A percentile compares a stretch with the other conserved stretches of the same genome.
These are phyloP conservation scores for Amphirosellinia nigrospora DNA, from an alignment of 495 filamentous ascomycete genomes.

Conservation along the genomic window DNA sequence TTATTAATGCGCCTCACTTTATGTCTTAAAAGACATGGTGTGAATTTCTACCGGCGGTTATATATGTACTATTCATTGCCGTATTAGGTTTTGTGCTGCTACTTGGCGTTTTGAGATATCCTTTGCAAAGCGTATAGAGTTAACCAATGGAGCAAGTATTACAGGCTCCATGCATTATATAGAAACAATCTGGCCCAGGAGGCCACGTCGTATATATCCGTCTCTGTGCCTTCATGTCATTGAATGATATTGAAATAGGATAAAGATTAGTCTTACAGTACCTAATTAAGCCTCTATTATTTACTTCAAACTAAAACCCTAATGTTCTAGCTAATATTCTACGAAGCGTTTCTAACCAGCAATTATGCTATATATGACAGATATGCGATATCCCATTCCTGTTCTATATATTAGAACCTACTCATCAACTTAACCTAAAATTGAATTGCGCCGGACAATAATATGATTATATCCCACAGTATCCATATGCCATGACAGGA, in stretches of 20 bases:
- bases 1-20: constrained; percentile 66
- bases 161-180: background rate
- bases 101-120: constrained; percentile 11
- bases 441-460: too few species aligned
- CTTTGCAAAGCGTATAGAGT: background rate
- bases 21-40: background rate
- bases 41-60: background rate
- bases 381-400: too few species aligned
- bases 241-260: background rate
- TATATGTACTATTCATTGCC: background rate
- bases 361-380: background rate
- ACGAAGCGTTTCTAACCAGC: background rate
- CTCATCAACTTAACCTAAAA: too few species aligned
- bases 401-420: too few species aligned
- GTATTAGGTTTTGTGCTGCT: background rate
- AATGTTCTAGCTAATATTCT: background rate
- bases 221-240: background rate
- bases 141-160: background rate
- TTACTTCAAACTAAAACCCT: background rate
- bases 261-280: background rate
- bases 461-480: too few species aligned
- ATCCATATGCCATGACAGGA: background rate
- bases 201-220: background rate
- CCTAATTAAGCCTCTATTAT: background rate
- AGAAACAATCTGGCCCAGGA: background rate